Conservation (phyloP, 345 rosid genomes). For the Eucalyptus viminalis region DNA sequence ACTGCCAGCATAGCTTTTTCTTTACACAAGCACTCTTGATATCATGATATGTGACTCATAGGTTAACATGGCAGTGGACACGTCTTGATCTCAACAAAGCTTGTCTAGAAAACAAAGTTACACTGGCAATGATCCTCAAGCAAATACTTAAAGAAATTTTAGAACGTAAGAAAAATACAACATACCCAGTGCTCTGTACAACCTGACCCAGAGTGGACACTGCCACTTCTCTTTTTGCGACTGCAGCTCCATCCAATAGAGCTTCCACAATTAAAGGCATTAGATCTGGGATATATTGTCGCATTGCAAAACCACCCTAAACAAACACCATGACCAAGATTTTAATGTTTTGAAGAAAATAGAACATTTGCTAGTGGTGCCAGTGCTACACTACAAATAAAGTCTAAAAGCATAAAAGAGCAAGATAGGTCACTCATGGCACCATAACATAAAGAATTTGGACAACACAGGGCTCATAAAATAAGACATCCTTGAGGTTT, state of each 20-base stretch:
- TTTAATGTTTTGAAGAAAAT: neutral
- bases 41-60: neutral
- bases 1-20: neutral
- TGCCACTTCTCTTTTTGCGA: slow-evolving; percentile 91
- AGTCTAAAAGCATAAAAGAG: neutral
- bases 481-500: neutral
- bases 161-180: neutral
- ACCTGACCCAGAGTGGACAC: slow-evolving; percentile 98
- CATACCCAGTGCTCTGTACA: slow-evolving; percentile 96
- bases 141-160: neutral
- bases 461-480: neutral
- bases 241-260: slow-evolving; percentile 95
- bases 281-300: slow-evolving; percentile 80
- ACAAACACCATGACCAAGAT: slow-evolving; percentile 6
- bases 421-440: neutral
- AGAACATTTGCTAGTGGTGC: neutral
- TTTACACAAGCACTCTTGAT: neutral
- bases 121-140: neutral
- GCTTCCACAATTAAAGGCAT: slow-evolving; percentile 99
- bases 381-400: neutral
- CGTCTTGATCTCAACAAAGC: neutral
- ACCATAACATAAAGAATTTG: neutral
- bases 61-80: neutral
- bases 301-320: slow-evolving; percentile 97
- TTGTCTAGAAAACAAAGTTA: neutral